A percentile compares a stretch with the other conserved stretches of the same genome.
phyloP scores from a whole-genome alignment of 225 moss, liverwort and hornwort genomes.

The Pseudoscleropodium purum region DNA sequence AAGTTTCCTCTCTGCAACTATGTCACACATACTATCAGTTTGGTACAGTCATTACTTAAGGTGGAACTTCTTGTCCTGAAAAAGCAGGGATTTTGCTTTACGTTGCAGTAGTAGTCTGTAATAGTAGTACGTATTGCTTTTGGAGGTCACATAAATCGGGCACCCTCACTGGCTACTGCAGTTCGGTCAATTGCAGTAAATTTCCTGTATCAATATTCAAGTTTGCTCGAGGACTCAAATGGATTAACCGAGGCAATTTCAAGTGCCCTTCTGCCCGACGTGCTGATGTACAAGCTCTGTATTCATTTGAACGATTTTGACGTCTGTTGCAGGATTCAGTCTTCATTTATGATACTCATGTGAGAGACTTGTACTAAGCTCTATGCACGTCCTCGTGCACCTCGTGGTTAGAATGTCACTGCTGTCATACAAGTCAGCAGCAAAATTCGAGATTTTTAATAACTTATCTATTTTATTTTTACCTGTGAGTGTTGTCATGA shows the following conservation, averaged over 20 bases:
- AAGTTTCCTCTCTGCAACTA: not conserved
- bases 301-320: not conserved
- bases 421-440: not conserved
- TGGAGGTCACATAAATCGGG: not conserved
- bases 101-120: not conserved
- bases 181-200: not conserved
- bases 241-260: not conserved
- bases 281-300: slow-evolving; percentile 5
- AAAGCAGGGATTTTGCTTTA: not conserved
- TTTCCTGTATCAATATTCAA: not conserved
- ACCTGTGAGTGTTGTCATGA: not conserved
- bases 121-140: not conserved
- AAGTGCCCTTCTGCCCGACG: not conserved
- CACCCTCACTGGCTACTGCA: not conserved
- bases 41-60: slow-evolving; percentile 1
- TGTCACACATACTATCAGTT: not conserved
- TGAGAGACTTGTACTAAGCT: not conserved
- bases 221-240: not conserved
- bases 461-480: not conserved
- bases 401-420: slow-evolving; percentile 15
- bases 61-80: not conserved
- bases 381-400: slow-evolving; percentile 8
- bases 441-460: not conserved
- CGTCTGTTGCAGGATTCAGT: slow-evolving; percentile 1
- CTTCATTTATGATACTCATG: not conserved